phyloP scores from a whole-genome alignment of 1,284 basidiomycete species.

The Ustanciosporium gigantosporum region DNA sequence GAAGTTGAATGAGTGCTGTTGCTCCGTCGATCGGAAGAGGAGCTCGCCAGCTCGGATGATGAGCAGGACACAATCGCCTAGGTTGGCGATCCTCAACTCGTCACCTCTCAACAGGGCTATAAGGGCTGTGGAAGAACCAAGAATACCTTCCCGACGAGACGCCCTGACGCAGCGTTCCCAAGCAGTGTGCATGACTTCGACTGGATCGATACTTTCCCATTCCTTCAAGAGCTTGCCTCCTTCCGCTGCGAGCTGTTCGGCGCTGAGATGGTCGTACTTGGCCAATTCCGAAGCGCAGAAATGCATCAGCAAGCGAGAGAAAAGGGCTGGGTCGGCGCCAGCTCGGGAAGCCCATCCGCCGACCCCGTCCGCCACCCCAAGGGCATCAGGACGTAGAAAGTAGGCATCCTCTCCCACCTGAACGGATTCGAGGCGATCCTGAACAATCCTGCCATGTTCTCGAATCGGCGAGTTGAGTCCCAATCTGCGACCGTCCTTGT shows the following conservation, averaged over 20 bases:
- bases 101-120: constrained; percentile 70
- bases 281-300: constrained; percentile 70
- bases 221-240: constrained; percentile 38
- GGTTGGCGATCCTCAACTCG: constrained; percentile 82
- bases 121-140: constrained; percentile 67
- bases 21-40: constrained; percentile 85
- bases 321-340: constrained; percentile 71
- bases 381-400: constrained; percentile 76
- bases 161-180: constrained; percentile 65
- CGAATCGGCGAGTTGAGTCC: constrained; percentile 53
- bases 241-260: constrained; percentile 31
- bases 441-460: constrained; percentile 52
- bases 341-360: constrained; percentile 76
- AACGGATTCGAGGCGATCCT: constrained; percentile 64
- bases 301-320: constrained; percentile 84
- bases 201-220: constrained; percentile 62
- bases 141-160: constrained; percentile 64
- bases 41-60: constrained; percentile 77
- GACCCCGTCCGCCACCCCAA: constrained; percentile 86
- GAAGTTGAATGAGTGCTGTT: constrained; percentile 95
- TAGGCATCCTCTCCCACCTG: constrained; percentile 85
- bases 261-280: constrained; percentile 27
- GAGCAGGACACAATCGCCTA: constrained; percentile 84
- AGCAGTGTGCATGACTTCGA: constrained; percentile 67
- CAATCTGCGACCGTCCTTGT: constrained; percentile 21